A percentile compares a stretch with the other conserved stretches of the same genome.
These are phyloP conservation scores for Lachancea thermotolerans DNA, from an alignment of 805 yeast species.

Conservation along the genomic window DNA sequence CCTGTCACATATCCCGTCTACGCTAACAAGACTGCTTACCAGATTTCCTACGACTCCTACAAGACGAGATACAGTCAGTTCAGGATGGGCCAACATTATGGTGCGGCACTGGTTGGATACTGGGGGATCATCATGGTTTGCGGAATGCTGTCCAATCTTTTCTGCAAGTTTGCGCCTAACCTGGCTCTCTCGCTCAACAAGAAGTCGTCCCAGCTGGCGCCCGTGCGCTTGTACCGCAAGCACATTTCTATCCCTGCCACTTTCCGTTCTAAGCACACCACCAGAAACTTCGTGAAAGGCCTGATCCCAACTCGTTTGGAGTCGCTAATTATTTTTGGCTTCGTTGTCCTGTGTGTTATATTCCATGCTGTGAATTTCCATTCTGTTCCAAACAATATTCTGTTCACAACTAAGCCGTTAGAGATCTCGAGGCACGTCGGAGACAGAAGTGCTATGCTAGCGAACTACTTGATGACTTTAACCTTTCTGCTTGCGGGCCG, in stretches of 20 bases:
- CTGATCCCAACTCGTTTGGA: constrained; percentile 19
- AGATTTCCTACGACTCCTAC: constrained; percentile 21
- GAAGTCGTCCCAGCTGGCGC: constrained; percentile 7
- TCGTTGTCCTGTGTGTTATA: constrained; percentile 12
- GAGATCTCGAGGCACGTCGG: constrained; percentile 32
- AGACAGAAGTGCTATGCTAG: constrained; percentile 46
- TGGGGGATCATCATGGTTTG: constrained; percentile 42
- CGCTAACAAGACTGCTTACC: constrained; percentile 24
- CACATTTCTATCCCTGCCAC: constrained; percentile 17
- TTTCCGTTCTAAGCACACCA: constrained; percentile 11
- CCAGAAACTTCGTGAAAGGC: constrained; percentile 9
- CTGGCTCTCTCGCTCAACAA: constrained; percentile 30
- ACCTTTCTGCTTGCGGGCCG: constrained; percentile 60
- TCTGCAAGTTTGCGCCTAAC: constrained; percentile 35
- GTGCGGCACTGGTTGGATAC: constrained; percentile 41
- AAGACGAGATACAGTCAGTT: constrained; percentile 31
- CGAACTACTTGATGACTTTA: constrained; percentile 45
- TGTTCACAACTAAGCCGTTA: constrained; percentile 9
- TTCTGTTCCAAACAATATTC: constrained; percentile 10
- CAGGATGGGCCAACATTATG: constrained; percentile 40
- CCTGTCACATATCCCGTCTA: constrained; percentile 34
- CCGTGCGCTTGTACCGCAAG: constrained; percentile 14
- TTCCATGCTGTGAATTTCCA: constrained; percentile 15
- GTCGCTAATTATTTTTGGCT: constrained; percentile 15
- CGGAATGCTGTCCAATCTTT: constrained; percentile 39